Conservation (phyloP, 192 early-diverging fungal genomes). For the Coemansia sp. region DNA sequence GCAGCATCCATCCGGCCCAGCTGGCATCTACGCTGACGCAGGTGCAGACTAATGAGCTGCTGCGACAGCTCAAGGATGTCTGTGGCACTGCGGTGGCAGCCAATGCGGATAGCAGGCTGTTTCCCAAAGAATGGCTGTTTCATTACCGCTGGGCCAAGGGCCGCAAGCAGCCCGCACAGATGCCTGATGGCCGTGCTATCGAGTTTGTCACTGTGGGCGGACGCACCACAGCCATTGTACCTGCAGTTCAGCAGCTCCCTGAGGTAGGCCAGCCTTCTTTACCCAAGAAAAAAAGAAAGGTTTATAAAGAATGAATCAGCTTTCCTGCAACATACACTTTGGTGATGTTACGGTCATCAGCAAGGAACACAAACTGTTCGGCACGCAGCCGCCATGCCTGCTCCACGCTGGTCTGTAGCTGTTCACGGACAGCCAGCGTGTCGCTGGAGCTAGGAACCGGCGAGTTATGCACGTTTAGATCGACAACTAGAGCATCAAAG, state of each 20-base stretch:
- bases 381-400: conserved; percentile 43
- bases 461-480: conserved; percentile 64
- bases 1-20: conserved; percentile 67
- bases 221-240: conserved; percentile 35
- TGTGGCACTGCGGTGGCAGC: conserved; percentile 56
- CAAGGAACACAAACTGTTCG: conserved; percentile 90
- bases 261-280: not conserved
- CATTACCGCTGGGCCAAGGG: conserved; percentile 74
- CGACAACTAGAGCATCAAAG: conserved; percentile 88
- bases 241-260: conserved; percentile 16
- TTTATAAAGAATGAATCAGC: conserved; percentile 35
- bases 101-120: conserved; percentile 66
- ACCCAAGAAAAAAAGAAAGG: not conserved
- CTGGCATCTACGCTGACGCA: conserved; percentile 50
- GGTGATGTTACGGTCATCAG: conserved; percentile 81
- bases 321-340: conserved; percentile 80
- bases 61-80: conserved; percentile 53
- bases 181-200: conserved; percentile 61
- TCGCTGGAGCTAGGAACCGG: conserved; percentile 19
- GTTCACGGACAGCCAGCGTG: conserved; percentile 27
- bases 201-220: conserved; percentile 67
- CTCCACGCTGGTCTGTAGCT: not conserved
- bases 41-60: conserved; percentile 49
- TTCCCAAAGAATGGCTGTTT: conserved; percentile 77
- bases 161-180: conserved; percentile 27